These are phyloP conservation scores for Rosa rugosa DNA, from an alignment of 306 rosid species.

Conservation along the genomic window DNA sequence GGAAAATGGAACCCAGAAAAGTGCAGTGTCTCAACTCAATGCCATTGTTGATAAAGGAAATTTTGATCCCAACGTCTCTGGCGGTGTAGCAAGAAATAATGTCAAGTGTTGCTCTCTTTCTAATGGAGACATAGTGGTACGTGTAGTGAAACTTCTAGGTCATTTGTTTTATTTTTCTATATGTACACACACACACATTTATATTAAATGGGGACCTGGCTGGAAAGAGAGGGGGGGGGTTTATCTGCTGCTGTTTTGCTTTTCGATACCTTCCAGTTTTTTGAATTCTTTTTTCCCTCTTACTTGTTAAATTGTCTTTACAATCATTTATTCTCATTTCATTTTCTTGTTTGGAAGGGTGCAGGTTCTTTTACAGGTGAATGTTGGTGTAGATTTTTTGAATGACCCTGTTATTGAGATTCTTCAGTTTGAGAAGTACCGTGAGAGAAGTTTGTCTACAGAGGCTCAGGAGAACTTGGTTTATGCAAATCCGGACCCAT, in stretches of 20 bases:
- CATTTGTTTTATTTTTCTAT: not conserved
- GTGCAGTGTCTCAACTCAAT: slow-evolving; percentile 38
- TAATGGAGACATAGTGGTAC: slow-evolving; percentile 96
- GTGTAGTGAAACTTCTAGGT: slow-evolving; percentile 42
- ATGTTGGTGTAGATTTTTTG: slow-evolving; percentile 67
- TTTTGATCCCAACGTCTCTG: slow-evolving; percentile 63
- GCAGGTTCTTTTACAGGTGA: slow-evolving; percentile 94
- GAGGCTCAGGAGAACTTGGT: slow-evolving; percentile 41
- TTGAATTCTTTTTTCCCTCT: slow-evolving; percentile 23
- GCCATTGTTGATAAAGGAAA: slow-evolving; percentile 76
- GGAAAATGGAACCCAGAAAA: slow-evolving; percentile 36
- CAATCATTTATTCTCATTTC: slow-evolving; percentile 50
- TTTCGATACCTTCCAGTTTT: not conserved
- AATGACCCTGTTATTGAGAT: slow-evolving; percentile 84
- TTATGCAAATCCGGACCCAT: slow-evolving; percentile 59
- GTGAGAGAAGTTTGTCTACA: slow-evolving; percentile 44
- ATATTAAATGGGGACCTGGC: not conserved
- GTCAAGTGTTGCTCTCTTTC: slow-evolving; percentile 79
- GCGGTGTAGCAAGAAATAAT: slow-evolving; percentile 80
- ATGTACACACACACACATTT: not conserved
- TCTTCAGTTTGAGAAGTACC: slow-evolving; percentile 86
- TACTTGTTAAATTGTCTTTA: slow-evolving; percentile 21
- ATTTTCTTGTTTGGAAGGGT: slow-evolving; percentile 72
- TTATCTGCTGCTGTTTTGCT: slow-evolving; percentile 3
- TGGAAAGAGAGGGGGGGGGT: not conserved